Evolutionary conservation across 2,329 filamentous ascomycete species (phyloP), one percentile per base, ranked within the genome.

Genomic region (Pseudogymnoascus sp.): DNA sequence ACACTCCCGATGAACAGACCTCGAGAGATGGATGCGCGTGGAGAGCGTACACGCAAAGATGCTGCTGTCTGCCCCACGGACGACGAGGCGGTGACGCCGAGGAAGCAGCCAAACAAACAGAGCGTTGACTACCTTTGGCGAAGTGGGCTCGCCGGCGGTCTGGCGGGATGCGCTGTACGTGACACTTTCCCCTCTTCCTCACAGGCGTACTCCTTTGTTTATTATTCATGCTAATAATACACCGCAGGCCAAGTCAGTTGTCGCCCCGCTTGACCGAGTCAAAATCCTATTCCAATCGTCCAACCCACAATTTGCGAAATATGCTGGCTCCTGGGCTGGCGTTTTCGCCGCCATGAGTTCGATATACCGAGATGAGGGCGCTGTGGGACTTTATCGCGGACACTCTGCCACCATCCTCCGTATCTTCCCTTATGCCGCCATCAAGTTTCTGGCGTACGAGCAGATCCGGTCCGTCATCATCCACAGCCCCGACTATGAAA

Each of bases 251-350:
- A 99, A 99, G 81, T 97, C 93, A 0, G 81, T 96, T 6, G 96
- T 99, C 38, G 95, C 92, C 23, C 95, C 95, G 23, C 89, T 99
- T 67, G 95, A 99, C 77, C 88, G 95, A 68, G 95, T 99, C 72
- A 99, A 99, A 78, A 99, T 99, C 73, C 88, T 99, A 64, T 97
- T 99, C 78, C 95, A 99, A 76, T 89, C 95, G 62, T 91, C 89
- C 72, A 97, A 95, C 72, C 95, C 95, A 2, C 88, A 95, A 69
- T 99, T 96, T 74, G 84, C 89, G 62, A 96, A 96, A 77, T 99
- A 97, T 74, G 87, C 91, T 1, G 90, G 92, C 42, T 92, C 89
- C 44, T 97, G 93, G 89, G 83, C 85, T 63, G 95, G 95, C 60
- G 86, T 96, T 19, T 83, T 85, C n/a, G 82, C 83, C 17, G 93